Evolutionary conservation across 768 basidiomycete genomes (phyloP).

Genomic region (Boletus tylopilopsis): DNA sequence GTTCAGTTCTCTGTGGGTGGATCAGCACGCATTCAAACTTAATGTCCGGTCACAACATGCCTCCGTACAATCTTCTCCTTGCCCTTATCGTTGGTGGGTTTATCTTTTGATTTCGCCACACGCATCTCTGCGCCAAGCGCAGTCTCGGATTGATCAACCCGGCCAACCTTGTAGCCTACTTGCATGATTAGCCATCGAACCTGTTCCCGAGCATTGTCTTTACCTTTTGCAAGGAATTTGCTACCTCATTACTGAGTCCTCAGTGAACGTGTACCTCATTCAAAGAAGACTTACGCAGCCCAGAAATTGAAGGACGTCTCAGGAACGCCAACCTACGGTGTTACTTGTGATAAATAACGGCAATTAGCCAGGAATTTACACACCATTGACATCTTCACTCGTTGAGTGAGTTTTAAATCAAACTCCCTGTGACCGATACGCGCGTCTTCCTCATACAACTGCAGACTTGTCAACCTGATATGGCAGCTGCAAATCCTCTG

Average conservation of each 20-base stretch:
- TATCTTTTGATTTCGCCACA: slow-evolving; percentile 57
- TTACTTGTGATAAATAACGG: background rate
- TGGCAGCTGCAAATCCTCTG: background rate
- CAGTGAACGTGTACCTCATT: background rate
- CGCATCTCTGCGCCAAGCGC: slow-evolving; percentile 98
- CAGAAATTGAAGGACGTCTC: slow-evolving; percentile 92
- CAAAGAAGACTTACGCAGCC: slow-evolving; percentile 62
- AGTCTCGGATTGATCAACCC: slow-evolving; percentile 96
- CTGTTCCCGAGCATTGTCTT: background rate
- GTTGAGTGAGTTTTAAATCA: slow-evolving; percentile 84
- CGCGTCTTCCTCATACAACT: slow-evolving; percentile 96
- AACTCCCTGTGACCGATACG: slow-evolving; percentile 91
- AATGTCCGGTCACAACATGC: slow-evolving; percentile 31
- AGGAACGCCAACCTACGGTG: slow-evolving; percentile 82
- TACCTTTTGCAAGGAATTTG: slow-evolving; percentile 73
- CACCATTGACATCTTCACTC: slow-evolving; percentile 99
- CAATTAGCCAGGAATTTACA: slow-evolving; percentile 8
- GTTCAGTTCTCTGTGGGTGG: slow-evolving; percentile 66
- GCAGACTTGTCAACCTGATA: background rate
- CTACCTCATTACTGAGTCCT: slow-evolving; percentile 31
- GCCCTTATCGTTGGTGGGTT: slow-evolving; percentile 45
- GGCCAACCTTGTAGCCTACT: slow-evolving; percentile 87
- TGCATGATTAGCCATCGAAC: background rate
- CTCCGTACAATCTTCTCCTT: slow-evolving; percentile 89
- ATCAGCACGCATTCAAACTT: background rate